phyloP scores from a whole-genome alignment of 2,329 filamentous ascomycete genomes.

The Periconia sp. region DNA sequence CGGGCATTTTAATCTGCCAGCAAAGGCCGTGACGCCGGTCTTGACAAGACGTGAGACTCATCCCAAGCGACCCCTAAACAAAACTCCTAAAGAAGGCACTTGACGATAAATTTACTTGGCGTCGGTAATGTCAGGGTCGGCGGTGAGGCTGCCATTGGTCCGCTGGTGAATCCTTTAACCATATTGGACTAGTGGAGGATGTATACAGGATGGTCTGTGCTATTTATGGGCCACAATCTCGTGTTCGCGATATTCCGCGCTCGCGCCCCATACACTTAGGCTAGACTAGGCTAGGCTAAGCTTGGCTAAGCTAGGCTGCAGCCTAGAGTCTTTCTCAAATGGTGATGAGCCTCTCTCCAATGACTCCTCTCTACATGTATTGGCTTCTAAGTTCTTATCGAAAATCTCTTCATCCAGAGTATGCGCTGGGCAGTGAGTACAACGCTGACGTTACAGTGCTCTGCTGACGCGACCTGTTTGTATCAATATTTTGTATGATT shows the following conservation, averaged over 20 bases:
- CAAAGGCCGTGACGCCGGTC: not conserved
- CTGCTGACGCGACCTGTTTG: too few species aligned
- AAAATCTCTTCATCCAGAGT: too few species aligned
- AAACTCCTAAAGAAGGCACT: not conserved
- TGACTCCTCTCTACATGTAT: too few species aligned
- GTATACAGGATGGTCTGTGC: constrained; percentile 1
- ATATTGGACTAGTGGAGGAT: not conserved
- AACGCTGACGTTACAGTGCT: too few species aligned
- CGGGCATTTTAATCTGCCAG: not conserved
- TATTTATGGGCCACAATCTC: constrained; percentile 9
- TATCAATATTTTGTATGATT: too few species aligned
- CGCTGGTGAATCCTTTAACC: not conserved
- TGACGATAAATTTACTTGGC: not conserved
- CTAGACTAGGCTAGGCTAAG: too few species aligned
- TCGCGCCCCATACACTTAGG: not conserved
- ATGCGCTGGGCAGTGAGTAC: too few species aligned
- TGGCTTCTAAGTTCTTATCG: too few species aligned
- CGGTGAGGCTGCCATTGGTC: constrained; percentile 4
- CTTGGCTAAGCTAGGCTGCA: too few species aligned
- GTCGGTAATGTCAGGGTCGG: not conserved
- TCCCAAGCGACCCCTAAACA: not conserved
- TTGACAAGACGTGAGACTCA: not conserved
- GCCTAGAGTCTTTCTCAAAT: too few species aligned
- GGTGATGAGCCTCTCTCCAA: too few species aligned
- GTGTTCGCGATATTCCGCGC: not conserved